Base-by-base conservation (phyloP, 768 basidiomycete species). In the Lentinula edodes region DNA sequence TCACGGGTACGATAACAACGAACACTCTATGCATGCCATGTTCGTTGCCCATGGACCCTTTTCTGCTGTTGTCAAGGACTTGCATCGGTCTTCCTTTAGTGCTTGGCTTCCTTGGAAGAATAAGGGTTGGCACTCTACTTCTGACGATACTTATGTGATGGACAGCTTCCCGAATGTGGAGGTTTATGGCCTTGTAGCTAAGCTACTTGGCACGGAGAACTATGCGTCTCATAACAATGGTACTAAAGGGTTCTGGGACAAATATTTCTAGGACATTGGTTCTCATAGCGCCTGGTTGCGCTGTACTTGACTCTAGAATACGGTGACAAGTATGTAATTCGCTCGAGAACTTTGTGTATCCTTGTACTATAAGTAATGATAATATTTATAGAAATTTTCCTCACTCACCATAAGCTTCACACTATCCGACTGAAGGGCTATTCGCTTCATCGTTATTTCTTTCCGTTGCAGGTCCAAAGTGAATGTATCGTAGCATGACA, bases 31-130 rank as follows among this genome's bases (percentile, higher is more conserved):
- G 95, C 84, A 86, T 55, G 93, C 93, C 2, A 88, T 93, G 70
- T 95, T 96, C 72, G 87, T 96, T 61, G 93, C 92, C 9, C 92
- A 94, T 69, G 95, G 95, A 1, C 95, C 95, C 0, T 95, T 94
- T 72, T 86, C 89, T 13, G 73, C 83, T 10, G 80, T 83, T 46
- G 79, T 85, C 57, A 94, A 93, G 72, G 74, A 79, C 6, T 70
- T 80, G 50, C 80, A 86, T 65, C 70, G 66, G 36, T 66, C 68
- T 18, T 63, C 52, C 41, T 42, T 60, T 65, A n/a, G 12, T 23
- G 13, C 43, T 32, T 69, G 61, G 54, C 69, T 73, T 16, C 71
- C 64, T 41, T 70, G 71, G 48, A 66, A 69, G 16, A 73, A 71
- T 66, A 76, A 83, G 63, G 81, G 83, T 43, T 90, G 89, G 89